Percentiles rank a stretch among this genome's conserved stretches.
Evolutionary conservation across 345 rosid genomes (phyloP).

Genomic region (Eucalyptus tenuipes): DNA sequence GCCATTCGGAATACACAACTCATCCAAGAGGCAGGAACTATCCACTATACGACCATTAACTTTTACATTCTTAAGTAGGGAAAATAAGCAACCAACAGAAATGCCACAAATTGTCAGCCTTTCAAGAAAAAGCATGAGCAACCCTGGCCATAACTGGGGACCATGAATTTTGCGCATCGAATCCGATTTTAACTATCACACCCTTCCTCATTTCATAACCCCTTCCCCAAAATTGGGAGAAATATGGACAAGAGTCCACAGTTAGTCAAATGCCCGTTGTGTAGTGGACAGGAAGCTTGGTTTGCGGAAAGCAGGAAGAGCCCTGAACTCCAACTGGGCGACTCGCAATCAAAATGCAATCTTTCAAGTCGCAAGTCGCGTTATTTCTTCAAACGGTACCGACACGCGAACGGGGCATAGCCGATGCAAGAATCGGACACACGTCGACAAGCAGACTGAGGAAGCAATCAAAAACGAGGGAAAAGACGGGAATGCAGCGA

Average conservation of each 20-base stretch:
- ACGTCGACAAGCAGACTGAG: no score
- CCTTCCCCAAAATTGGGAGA: not conserved
- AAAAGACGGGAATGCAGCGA: no score
- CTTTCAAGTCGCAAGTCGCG: no score
- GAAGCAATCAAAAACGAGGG: no score
- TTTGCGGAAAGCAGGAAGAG: not conserved
- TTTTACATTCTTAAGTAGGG: not conserved
- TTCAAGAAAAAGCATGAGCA: not conserved
- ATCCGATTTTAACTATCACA: not conserved
- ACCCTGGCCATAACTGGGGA: not conserved
- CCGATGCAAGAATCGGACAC: no score
- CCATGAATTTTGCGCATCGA: not conserved
- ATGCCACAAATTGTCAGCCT: not conserved
- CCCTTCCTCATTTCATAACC: not conserved
- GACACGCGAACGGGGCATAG: no score
- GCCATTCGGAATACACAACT: not conserved
- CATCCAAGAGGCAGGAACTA: not conserved
- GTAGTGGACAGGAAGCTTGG: no score
- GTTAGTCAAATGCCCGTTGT: not conserved
- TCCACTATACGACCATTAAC: not conserved
- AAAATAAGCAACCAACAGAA: not conserved
- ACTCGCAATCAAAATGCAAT: no score
- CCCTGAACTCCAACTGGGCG: not conserved
- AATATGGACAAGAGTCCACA: not conserved
- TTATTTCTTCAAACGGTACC: no score